Conservation (phyloP, 768 basidiomycete species). For the Wakefieldia striispora region DNA sequence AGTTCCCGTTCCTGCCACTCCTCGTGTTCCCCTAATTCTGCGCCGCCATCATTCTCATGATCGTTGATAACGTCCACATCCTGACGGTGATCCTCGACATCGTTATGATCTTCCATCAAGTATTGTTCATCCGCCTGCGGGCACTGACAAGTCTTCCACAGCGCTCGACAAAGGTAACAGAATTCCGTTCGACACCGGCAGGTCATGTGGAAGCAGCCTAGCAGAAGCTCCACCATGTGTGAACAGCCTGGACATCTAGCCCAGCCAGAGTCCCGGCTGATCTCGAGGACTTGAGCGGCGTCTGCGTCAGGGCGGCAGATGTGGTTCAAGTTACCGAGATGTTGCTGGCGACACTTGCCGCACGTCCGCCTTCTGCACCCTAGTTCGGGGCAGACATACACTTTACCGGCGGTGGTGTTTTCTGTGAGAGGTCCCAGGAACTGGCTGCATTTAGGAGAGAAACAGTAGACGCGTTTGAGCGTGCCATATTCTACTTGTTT, state of each 20-base stretch:
- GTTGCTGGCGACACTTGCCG: conserved; percentile 20
- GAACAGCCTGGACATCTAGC: conserved; percentile 39
- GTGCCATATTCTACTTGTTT: conserved; percentile 34
- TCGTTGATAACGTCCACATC: no score
- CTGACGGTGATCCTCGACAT: no score
- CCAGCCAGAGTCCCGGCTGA: conserved; percentile 32
- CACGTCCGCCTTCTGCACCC: conserved; percentile 22
- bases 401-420: conserved; percentile 15
- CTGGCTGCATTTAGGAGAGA: conserved; percentile 31
- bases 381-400: conserved; percentile 20
- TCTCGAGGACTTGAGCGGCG: conserved; percentile 24
- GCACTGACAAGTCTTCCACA: conserved; percentile 66
- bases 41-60: no score
- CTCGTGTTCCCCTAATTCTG: no score
- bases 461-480: conserved; percentile 38
- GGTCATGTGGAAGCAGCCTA: conserved; percentile 43
- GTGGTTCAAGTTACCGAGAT: conserved; percentile 25
- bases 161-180: conserved; percentile 47
- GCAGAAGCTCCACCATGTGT: conserved; percentile 35
- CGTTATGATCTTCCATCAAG: conserved; percentile 24
- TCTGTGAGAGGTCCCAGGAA: conserved; percentile 35
- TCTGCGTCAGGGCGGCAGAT: conserved; percentile 24
- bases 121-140: conserved; percentile 63
- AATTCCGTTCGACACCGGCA: conserved; percentile 39
- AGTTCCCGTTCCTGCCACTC: no score